Conservation (phyloP, 2,329 filamentous ascomycete species). For the Nemania bipapillata region DNA sequence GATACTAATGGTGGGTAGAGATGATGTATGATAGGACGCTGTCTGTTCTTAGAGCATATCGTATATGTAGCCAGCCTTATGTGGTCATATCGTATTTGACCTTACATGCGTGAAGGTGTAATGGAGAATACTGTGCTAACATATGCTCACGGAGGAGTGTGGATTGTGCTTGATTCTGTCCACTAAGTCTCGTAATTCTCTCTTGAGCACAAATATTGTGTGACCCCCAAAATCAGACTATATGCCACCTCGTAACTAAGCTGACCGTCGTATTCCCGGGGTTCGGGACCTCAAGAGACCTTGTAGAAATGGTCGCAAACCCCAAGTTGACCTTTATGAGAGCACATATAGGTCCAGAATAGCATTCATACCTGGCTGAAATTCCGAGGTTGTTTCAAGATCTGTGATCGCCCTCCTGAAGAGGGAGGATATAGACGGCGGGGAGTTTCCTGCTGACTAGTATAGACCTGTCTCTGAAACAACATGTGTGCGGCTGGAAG, state of each 20-base stretch:
- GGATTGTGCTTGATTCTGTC: background rate
- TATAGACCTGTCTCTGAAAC: slow-evolving; percentile 17
- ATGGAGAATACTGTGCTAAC: background rate
- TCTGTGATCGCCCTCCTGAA: background rate
- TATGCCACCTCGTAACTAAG: background rate
- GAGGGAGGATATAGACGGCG: background rate
- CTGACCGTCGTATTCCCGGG: background rate
- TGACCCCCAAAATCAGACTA: no score
- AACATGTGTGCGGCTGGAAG: slow-evolving; percentile 3
- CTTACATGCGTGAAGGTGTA: no score
- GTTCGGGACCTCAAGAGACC: background rate
- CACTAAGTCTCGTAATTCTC: background rate
- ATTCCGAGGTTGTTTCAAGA: slow-evolving; percentile 9
- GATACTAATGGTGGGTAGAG: background rate
- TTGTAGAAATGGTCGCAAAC: background rate
- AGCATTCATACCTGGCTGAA: background rate
- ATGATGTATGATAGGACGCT: background rate
- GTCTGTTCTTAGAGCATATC: background rate
- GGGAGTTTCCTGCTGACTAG: background rate
- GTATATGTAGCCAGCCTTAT: slow-evolving; percentile 6
- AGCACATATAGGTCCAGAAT: background rate
- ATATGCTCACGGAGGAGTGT: background rate
- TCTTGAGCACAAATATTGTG: background rate
- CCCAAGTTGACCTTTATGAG: background rate
- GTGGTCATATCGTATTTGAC: background rate